Conservation (phyloP, 176 grass and related monocot species). For the bread wheat (Triticum aestivum) region IWGSC_CS_RefSeq_v2.1 NC_057804.1:522620455-522620954, state of each 20-base stretch:
- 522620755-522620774: neutral
- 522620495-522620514: neutral
- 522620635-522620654: neutral
- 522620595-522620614: neutral
- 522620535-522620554: neutral
- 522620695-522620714: slow-evolving; percentile 14
- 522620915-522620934: slow-evolving; percentile 5
- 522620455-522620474: slow-evolving; percentile 1
- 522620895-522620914: slow-evolving; percentile 2
- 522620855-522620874: neutral
- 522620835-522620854: neutral
- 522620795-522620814: neutral
- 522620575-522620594: neutral
- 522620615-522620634: neutral
- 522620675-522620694: neutral
- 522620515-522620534: slow-evolving; percentile 15
- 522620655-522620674: neutral
- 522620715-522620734: neutral
- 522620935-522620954: slow-evolving; percentile 6
- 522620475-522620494: slow-evolving; percentile 16
- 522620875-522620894: neutral
- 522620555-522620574: neutral
- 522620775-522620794: slow-evolving; percentile 1
- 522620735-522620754: neutral
- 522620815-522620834: neutral